These are phyloP conservation scores for Penicillium paxilli DNA, from an alignment of 495 filamentous ascomycete genomes.

Conservation along the genomic window DNA sequence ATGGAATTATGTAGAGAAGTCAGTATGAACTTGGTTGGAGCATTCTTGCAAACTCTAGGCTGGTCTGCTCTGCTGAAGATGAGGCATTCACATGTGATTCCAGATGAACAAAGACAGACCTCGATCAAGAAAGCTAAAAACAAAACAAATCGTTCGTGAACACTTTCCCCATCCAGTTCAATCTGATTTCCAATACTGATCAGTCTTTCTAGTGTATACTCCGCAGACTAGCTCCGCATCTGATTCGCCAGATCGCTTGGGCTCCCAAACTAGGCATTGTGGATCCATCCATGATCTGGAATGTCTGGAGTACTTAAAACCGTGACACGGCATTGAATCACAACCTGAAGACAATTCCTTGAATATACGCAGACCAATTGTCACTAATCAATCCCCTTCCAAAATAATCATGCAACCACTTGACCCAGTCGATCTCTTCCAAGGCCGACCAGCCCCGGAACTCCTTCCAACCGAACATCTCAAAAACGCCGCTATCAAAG, in stretches of 20 bases:
- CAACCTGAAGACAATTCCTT: neutral
- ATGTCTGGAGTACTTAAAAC: neutral
- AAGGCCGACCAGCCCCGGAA: conserved; percentile 60
- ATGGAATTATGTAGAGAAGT: too few relatives aligned
- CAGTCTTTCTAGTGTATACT: too few relatives aligned
- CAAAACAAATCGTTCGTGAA: too few relatives aligned
- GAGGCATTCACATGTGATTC: too few relatives aligned
- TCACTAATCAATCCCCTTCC: neutral
- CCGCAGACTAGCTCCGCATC: too few relatives aligned
- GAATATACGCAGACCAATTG: neutral
- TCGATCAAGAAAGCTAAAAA: too few relatives aligned
- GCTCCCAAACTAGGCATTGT: conserved; percentile 1
- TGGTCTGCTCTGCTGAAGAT: too few relatives aligned
- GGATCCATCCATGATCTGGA: neutral
- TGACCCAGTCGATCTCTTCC: conserved; percentile 53
- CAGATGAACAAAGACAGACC: too few relatives aligned
- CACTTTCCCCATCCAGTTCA: too few relatives aligned
- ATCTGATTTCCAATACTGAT: too few relatives aligned
- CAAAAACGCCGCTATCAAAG: conserved; percentile 45
- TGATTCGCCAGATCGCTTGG: conserved; percentile 8
- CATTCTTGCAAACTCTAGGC: too few relatives aligned
- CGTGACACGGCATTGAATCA: neutral
- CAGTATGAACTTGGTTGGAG: too few relatives aligned
- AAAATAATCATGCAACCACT: neutral
- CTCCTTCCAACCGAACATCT: conserved; percentile 61